A percentile compares a stretch with the other conserved stretches of the same genome.
Conservation (phyloP, 257 asterid genomes). For the Gynochthodes officinalis region DNA sequence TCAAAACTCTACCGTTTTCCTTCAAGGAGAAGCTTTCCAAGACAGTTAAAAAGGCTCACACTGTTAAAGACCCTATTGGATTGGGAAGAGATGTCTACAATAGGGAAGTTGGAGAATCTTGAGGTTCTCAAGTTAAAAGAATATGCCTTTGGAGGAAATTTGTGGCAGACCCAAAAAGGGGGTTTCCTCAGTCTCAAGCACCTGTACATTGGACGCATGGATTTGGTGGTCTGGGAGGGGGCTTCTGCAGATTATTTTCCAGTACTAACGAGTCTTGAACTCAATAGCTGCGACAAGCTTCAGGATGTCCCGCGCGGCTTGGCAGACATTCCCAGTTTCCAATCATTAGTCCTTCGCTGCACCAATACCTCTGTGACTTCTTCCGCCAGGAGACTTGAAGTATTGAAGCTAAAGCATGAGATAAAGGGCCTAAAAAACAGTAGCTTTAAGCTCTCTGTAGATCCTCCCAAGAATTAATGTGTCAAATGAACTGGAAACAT, state of each 20-base stretch:
- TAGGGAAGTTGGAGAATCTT: slow-evolving; percentile 18
- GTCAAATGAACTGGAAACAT: background rate
- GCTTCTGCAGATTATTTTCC: background rate
- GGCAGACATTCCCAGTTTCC: background rate
- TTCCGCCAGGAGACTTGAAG: slow-evolving; percentile 14
- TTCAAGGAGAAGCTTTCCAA: slow-evolving; percentile 2
- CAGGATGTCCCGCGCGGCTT: slow-evolving; percentile 4
- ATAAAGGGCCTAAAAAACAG: background rate
- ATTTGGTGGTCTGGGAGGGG: background rate
- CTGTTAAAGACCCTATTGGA: slow-evolving; percentile 6
- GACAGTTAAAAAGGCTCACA: slow-evolving; percentile 5
- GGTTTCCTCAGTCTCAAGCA: slow-evolving; percentile 19
- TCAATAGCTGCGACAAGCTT: slow-evolving; percentile 12
- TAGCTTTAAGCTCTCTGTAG: slow-evolving; percentile 11
- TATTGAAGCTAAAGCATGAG: background rate
- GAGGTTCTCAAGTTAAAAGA: slow-evolving; percentile 18
- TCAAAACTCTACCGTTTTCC: slow-evolving; percentile 4
- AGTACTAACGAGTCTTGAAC: slow-evolving; percentile 1
- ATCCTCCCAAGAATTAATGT: slow-evolving; percentile 10
- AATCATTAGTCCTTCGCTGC: slow-evolving; percentile 11
- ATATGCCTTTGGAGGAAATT: slow-evolving; percentile 14
- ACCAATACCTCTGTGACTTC: background rate
- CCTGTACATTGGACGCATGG: slow-evolving; percentile 15
- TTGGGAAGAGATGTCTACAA: slow-evolving; percentile 17
- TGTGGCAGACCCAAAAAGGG: slow-evolving; percentile 12